phyloP scores from a whole-genome alignment of 1,139 yeast genomes.

The Yamadazyma dendronema region DNA sequence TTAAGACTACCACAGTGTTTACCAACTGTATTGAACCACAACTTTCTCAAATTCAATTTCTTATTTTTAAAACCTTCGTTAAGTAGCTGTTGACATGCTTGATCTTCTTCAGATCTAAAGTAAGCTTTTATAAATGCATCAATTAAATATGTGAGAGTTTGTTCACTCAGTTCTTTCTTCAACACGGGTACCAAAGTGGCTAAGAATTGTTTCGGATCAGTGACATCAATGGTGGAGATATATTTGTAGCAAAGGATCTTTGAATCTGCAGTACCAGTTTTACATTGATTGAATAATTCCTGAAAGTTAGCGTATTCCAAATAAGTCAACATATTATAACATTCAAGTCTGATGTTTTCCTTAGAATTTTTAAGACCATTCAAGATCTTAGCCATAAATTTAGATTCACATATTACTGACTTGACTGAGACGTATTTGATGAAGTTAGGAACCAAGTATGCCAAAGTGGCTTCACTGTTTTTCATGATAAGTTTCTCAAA shows the following conservation, averaged over 20 bases:
- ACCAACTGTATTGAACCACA: constrained; percentile 66
- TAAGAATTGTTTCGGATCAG: constrained; percentile 30
- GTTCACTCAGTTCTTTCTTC: constrained; percentile 75
- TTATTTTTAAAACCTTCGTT: constrained; percentile 63
- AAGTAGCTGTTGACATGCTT: constrained; percentile 30
- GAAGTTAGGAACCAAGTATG: constrained; percentile 49
- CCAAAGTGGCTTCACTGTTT: constrained; percentile 73
- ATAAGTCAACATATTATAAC: constrained; percentile 40
- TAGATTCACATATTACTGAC: constrained; percentile 31
- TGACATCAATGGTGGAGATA: constrained; percentile 20
- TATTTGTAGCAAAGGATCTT: constrained; percentile 39
- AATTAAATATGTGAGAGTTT: constrained; percentile 51
- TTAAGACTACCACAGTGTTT: constrained; percentile 4
- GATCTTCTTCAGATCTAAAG: constrained; percentile 18
- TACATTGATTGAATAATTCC: constrained; percentile 57
- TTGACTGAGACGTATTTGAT: constrained; percentile 28
- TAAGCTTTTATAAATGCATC: constrained; percentile 48
- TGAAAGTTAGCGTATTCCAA: constrained; percentile 21
- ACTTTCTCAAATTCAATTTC: constrained; percentile 57
- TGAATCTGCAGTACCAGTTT: constrained; percentile 66
- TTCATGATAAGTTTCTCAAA: constrained; percentile 77
- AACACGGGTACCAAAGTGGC: constrained; percentile 49
- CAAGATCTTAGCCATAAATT: constrained; percentile 58
- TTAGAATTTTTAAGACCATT: constrained; percentile 73
- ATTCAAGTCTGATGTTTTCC: constrained; percentile 55